phyloP scores from a whole-genome alignment of 202 grass and related monocot genomes.

The Panicum hallii region DNA sequence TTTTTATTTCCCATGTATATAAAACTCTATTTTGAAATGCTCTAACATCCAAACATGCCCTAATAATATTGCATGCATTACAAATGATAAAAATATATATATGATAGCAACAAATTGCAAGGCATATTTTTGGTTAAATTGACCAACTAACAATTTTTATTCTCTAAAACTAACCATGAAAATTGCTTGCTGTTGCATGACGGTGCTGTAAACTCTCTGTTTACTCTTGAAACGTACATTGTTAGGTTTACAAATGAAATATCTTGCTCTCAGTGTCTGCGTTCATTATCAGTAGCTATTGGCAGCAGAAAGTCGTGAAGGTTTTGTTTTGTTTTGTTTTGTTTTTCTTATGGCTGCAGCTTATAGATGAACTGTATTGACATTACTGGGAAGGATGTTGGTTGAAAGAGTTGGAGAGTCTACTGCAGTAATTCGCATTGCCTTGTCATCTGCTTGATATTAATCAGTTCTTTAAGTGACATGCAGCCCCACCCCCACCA shows the following conservation, averaged over 20 bases:
- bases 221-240: conserved; percentile 10
- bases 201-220: not conserved
- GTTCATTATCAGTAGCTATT: conserved; percentile 20
- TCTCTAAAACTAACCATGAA: not conserved
- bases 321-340: conserved; percentile 29
- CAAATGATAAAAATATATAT: not conserved
- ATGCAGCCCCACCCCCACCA: conserved; percentile 88
- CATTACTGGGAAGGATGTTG: conserved; percentile 67
- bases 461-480: conserved; percentile 98
- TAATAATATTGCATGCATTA: conserved; percentile 13
- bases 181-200: not conserved
- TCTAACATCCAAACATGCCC: not conserved
- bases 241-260: conserved; percentile 25
- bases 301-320: conserved; percentile 50
- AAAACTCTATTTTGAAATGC: not conserved
- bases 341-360: conserved; percentile 64
- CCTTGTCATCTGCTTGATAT: conserved; percentile 72
- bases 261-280: conserved; percentile 18
- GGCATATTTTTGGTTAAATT: not conserved
- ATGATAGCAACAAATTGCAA: not conserved
- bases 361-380: conserved; percentile 63
- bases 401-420: conserved; percentile 81
- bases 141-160: not conserved
- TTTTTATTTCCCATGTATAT: not conserved
- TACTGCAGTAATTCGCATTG: conserved; percentile 71